Conservation (phyloP, 2,329 filamentous ascomycete genomes). For the Trichoderma koningiopsis region DNA sequence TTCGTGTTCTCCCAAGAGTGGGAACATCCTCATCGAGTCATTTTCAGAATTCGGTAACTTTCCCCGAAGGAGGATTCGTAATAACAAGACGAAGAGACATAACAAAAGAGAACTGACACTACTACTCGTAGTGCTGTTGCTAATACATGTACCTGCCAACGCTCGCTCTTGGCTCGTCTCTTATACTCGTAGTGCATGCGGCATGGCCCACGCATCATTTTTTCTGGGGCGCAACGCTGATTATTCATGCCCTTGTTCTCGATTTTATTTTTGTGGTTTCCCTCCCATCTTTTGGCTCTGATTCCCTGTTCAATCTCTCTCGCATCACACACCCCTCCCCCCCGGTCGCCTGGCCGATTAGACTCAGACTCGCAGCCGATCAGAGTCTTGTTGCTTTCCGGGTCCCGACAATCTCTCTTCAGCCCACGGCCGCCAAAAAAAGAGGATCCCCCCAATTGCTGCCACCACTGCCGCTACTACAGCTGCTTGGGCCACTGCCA, state of each 20-base stretch:
- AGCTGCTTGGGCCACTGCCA: too few species aligned
- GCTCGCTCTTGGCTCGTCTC: background rate
- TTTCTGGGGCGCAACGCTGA: constrained; percentile 6
- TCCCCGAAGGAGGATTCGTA: background rate
- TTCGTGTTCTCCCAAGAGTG: background rate
- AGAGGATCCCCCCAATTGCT: constrained; percentile 1
- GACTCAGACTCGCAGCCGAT: constrained; percentile 25
- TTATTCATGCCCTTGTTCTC: constrained; percentile 18
- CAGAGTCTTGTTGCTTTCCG: constrained; percentile 20
- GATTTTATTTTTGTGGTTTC: background rate
- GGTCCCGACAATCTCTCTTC: constrained; percentile 24
- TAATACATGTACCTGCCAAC: background rate
- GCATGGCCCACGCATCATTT: background rate
- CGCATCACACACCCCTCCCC: constrained; percentile 16
- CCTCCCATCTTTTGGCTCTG: constrained; percentile 1
- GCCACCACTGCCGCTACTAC: background rate
- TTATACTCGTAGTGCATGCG: background rate
- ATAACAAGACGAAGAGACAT: too few species aligned
- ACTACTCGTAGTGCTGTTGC: background rate
- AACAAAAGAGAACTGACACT: background rate
- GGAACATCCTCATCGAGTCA: background rate
- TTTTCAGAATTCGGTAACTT: background rate
- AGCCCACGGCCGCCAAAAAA: constrained; percentile 3
- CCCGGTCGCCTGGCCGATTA: constrained; percentile 23
- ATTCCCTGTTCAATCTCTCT: constrained; percentile 13